Percentiles rank a stretch among this genome's conserved stretches.
Conservation (phyloP, 306 rosid species). For the Hippophae rhamnoides region DNA sequence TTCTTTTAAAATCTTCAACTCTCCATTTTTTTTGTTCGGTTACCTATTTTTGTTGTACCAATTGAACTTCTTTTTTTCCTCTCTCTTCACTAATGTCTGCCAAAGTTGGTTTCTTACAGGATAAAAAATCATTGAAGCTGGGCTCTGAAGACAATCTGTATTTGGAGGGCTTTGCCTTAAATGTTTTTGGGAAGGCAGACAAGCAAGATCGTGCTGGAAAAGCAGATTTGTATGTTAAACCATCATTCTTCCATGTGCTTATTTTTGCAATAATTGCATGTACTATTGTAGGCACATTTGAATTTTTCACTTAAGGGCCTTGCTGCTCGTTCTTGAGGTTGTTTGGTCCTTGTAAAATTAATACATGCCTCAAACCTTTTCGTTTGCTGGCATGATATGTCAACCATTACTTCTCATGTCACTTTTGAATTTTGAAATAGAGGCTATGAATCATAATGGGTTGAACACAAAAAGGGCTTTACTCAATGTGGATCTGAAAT, state of each 20-base stretch:
- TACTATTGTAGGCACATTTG: background rate
- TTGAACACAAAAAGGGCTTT: background rate
- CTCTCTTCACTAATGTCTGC: background rate
- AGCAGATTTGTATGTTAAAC: constrained; percentile 66
- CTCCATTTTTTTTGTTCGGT: no score
- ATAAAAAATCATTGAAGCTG: constrained; percentile 69
- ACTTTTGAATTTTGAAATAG: background rate
- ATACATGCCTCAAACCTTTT: background rate
- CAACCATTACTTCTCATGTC: background rate
- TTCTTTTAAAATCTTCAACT: no score
- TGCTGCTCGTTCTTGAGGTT: background rate
- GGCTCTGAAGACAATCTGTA: constrained; percentile 83
- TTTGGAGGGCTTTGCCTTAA: constrained; percentile 91
- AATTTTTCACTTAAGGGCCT: background rate
- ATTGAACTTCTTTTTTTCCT: background rate
- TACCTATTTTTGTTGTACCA: background rate
- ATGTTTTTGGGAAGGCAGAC: constrained; percentile 89
- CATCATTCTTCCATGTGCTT: constrained; percentile 4
- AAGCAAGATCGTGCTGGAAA: constrained; percentile 95
- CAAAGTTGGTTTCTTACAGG: constrained; percentile 36
- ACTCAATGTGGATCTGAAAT: background rate
- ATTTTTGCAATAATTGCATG: background rate
- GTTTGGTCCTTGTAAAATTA: background rate
- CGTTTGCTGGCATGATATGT: background rate
- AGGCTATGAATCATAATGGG: background rate